Conservation (phyloP, 1,284 basidiomycete genomes). For the Anthracocystis walkeri region DNA sequence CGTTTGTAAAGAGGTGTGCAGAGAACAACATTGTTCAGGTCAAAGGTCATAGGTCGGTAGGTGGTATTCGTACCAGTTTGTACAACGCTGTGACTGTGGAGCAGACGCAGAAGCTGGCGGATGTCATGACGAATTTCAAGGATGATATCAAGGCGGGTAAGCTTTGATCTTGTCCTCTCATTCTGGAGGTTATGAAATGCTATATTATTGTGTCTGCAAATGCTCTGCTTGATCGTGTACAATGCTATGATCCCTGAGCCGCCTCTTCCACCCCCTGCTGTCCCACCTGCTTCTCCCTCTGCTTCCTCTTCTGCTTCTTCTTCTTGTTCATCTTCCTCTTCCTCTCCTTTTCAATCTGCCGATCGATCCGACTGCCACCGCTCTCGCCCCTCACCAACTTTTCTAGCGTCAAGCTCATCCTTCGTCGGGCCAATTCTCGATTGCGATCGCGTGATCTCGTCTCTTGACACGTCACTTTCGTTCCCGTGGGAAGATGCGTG, state of each 20-base stretch:
- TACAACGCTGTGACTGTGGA: conserved; percentile 95
- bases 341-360: conserved; percentile 53
- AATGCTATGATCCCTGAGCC: not conserved
- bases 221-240: not conserved
- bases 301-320: conserved; percentile 56
- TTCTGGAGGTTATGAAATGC: not conserved
- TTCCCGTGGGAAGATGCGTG: conserved; percentile 58
- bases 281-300: conserved; percentile 18
- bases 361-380: conserved; percentile 45
- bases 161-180: conserved; percentile 8
- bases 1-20: conserved; percentile 58
- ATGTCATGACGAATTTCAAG: conserved; percentile 72
- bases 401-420: conserved; percentile 57
- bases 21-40: conserved; percentile 61
- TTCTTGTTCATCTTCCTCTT: conserved; percentile 54
- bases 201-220: not conserved
- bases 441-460: conserved; percentile 59
- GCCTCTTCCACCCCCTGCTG: not conserved
- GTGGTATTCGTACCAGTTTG: conserved; percentile 84
- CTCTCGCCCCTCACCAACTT: conserved; percentile 44
- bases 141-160: conserved; percentile 42
- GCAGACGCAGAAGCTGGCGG: conserved; percentile 73
- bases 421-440: conserved; percentile 56
- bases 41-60: conserved; percentile 61
- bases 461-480: conserved; percentile 62